These are phyloP conservation scores for Pseudonitzschia delicatissima DNA, from an alignment of 108 stramenopile genomes.

Conservation along the genomic window DNA sequence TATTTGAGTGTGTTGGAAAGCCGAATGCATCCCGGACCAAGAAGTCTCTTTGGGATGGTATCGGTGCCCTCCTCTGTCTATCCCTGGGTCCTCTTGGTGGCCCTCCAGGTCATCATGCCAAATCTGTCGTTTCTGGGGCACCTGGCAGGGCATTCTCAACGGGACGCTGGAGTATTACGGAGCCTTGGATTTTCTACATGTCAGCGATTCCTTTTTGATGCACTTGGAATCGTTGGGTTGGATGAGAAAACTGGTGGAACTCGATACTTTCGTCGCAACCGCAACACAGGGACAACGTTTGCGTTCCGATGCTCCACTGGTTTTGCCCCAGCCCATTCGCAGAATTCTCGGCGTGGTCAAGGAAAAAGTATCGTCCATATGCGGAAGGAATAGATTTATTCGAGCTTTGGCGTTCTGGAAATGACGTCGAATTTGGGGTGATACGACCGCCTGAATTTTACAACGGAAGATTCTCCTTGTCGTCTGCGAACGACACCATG, in stretches of 20 bases:
- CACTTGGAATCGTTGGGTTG: slow-evolving; percentile 29
- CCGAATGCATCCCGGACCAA: slow-evolving; percentile 35
- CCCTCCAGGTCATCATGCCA: slow-evolving; percentile 78
- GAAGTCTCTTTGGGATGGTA: slow-evolving; percentile 71
- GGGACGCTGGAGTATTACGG: slow-evolving; percentile 65
- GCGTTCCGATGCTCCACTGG: slow-evolving; percentile 5
- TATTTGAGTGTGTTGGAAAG: slow-evolving; percentile 78
- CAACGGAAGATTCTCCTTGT: no score
- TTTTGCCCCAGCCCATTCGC: slow-evolving; percentile 18
- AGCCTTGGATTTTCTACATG: slow-evolving; percentile 32
- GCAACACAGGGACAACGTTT: neutral
- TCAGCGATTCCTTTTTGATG: slow-evolving; percentile 34
- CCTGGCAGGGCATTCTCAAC: slow-evolving; percentile 66
- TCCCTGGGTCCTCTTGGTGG: slow-evolving; percentile 74
- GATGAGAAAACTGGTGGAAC: slow-evolving; percentile 4
- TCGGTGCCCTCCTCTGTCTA: slow-evolving; percentile 65
- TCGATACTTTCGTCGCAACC: slow-evolving; percentile 32
- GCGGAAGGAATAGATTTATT: slow-evolving; percentile 17
- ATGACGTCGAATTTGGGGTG: neutral
- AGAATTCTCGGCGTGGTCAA: slow-evolving; percentile 29
- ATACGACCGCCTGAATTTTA: neutral
- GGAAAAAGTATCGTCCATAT: slow-evolving; percentile 44
- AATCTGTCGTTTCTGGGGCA: slow-evolving; percentile 74
- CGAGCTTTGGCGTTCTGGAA: neutral
- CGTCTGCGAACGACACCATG: neutral